Evolutionary conservation across 371 early-diverging fungal species (phyloP).

Genomic region (Nosema granulosis): DNA sequence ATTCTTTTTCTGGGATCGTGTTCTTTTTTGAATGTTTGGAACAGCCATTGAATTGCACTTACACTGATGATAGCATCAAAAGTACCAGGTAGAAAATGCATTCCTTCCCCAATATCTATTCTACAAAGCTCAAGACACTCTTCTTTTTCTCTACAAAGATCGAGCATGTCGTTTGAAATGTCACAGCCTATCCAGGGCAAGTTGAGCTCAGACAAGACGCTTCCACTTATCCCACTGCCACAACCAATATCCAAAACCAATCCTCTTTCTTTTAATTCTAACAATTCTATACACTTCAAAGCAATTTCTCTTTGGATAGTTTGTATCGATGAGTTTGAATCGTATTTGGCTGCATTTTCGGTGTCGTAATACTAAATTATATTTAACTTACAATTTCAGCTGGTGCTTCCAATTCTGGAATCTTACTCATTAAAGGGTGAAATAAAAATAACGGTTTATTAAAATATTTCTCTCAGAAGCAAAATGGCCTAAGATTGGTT

Average conservation of each 20-base stretch:
- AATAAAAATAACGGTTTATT: background rate
- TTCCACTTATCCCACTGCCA: constrained; percentile 86
- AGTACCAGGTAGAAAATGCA: constrained; percentile 84
- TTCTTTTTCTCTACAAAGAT: constrained; percentile 21
- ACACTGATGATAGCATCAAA: constrained; percentile 96
- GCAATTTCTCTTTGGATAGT: constrained; percentile 64
- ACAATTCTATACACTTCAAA: constrained; percentile 60
- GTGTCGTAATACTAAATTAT: constrained; percentile 66
- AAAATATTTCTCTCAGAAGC: background rate
- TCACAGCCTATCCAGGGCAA: constrained; percentile 92
- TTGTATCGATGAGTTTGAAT: constrained; percentile 59
- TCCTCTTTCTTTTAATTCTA: constrained; percentile 45
- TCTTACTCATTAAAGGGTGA: background rate
- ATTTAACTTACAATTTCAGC: no score
- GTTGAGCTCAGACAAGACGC: constrained; percentile 82
- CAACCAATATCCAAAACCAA: constrained; percentile 88
- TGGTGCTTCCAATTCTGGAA: constrained; percentile 57
- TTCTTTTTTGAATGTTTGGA: constrained; percentile 81
- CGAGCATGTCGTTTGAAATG: constrained; percentile 82
- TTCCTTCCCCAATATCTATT: constrained; percentile 89
- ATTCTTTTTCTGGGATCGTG: constrained; percentile 79
- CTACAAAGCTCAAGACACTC: constrained; percentile 45
- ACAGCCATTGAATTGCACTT: constrained; percentile 95
- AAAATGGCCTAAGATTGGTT: background rate
- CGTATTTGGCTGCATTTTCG: constrained; percentile 60